Evolutionary conservation across 768 basidiomycete species (phyloP).

Genomic region (Lactarius tabidus): DNA sequence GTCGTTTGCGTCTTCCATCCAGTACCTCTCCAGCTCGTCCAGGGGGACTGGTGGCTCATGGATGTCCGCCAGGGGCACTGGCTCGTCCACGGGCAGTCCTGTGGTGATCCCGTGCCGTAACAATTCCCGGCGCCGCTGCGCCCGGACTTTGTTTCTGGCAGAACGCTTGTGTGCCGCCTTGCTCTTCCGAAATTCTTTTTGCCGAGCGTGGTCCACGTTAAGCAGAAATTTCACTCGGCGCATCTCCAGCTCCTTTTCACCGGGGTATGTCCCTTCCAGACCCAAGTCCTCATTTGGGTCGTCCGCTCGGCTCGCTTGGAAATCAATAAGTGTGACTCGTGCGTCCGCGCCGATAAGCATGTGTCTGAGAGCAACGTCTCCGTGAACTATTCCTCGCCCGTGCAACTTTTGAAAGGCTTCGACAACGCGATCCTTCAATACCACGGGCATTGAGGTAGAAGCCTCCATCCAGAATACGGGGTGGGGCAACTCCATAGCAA

Average conservation of each 20-base stretch:
- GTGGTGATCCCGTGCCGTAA: slow-evolving; percentile 27
- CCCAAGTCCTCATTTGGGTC: slow-evolving; percentile 33
- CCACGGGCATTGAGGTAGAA: slow-evolving; percentile 50
- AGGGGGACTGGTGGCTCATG: slow-evolving; percentile 34
- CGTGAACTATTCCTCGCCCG: slow-evolving; percentile 34
- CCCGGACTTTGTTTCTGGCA: slow-evolving; percentile 31
- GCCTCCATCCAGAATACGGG: slow-evolving; percentile 60
- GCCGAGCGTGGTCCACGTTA: slow-evolving; percentile 39
- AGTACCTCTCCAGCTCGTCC: slow-evolving; percentile 35
- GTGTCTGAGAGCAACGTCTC: slow-evolving; percentile 35
- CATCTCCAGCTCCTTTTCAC: slow-evolving; percentile 49
- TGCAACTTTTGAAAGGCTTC: slow-evolving; percentile 45
- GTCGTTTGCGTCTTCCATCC: slow-evolving; percentile 36
- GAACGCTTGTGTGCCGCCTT: slow-evolving; percentile 32
- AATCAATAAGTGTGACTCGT: slow-evolving; percentile 43
- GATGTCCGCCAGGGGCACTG: slow-evolving; percentile 30
- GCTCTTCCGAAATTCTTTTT: slow-evolving; percentile 36
- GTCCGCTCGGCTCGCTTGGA: slow-evolving; percentile 40
- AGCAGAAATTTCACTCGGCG: slow-evolving; percentile 53
- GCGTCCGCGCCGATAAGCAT: slow-evolving; percentile 54
- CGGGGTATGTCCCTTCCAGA: slow-evolving; percentile 37
- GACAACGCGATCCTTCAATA: slow-evolving; percentile 50
- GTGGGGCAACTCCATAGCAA: slow-evolving; percentile 55
- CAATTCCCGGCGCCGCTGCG: slow-evolving; percentile 31
- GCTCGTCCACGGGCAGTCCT: slow-evolving; percentile 13